A percentile compares a stretch with the other conserved stretches of the same genome.
Conservation (phyloP, 331 rosid species). For the Saraca asoca region DNA sequence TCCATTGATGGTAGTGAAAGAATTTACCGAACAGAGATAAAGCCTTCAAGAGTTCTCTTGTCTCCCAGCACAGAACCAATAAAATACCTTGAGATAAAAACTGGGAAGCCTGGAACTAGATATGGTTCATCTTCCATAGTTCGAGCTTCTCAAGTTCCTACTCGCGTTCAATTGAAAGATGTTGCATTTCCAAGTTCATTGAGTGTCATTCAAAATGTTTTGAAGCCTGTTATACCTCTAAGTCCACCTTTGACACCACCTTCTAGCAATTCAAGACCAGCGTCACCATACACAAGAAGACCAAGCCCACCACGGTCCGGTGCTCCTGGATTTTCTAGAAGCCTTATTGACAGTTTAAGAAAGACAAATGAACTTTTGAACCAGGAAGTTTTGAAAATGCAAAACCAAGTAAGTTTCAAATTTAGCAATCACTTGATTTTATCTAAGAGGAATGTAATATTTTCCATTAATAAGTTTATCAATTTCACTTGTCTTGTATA, state of each 20-base stretch:
- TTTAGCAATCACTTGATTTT: conserved; percentile 10
- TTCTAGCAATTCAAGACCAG: conserved; percentile 46
- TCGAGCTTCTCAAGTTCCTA: conserved; percentile 66
- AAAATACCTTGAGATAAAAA: conserved; percentile 58
- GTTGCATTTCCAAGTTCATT: conserved; percentile 71
- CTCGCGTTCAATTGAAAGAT: conserved; percentile 61
- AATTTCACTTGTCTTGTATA: conserved; percentile 35
- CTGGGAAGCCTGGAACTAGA: conserved; percentile 44
- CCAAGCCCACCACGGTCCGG: conserved; percentile 80
- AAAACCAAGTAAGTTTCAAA: conserved; percentile 56
- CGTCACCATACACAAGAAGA: conserved; percentile 66
- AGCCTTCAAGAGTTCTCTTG: conserved; percentile 60
- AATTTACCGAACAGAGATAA: conserved; percentile 50
- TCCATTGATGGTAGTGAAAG: conserved; percentile 55
- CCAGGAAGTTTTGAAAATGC: conserved; percentile 69
- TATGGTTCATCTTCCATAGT: conserved; percentile 52
- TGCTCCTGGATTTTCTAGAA: conserved; percentile 76
- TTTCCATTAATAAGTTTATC: conserved; percentile 21
- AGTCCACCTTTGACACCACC: conserved; percentile 41
- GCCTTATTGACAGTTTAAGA: conserved; percentile 74
- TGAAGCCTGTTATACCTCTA: conserved; percentile 44
- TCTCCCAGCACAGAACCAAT: conserved; percentile 64
- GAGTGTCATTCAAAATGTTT: conserved; percentile 56
- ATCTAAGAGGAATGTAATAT: conserved; percentile 12
- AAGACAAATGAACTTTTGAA: conserved; percentile 60